Conservation (phyloP, 2,329 filamentous ascomycete species). For the Trichoderma citrinoviride region DNA sequence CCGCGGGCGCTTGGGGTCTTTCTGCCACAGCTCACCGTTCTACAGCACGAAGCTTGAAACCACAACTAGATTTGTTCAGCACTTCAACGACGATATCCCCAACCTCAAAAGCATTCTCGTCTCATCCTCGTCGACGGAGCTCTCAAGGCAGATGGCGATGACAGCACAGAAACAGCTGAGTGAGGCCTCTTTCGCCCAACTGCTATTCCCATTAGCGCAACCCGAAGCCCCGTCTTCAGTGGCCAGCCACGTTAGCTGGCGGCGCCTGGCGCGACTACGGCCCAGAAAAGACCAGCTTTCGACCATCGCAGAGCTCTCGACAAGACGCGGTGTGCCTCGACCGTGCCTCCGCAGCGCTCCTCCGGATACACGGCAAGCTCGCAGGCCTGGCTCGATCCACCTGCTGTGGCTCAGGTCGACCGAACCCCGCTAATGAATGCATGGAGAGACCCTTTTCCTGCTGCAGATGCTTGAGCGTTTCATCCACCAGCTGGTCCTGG, state of each 20-base stretch:
- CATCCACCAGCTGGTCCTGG: slow-evolving; percentile 14
- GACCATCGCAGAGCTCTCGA: neutral
- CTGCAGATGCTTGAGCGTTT: slow-evolving; percentile 14
- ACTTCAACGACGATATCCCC: neutral
- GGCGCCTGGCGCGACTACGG: neutral
- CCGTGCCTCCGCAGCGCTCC: slow-evolving; percentile 1
- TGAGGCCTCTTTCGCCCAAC: neutral
- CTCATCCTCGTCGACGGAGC: neutral
- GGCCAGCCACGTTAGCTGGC: neutral
- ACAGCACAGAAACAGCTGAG: neutral
- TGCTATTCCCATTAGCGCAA: neutral
- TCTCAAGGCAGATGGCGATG: neutral
- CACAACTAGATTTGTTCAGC: neutral
- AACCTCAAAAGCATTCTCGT: neutral
- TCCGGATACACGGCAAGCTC: slow-evolving; percentile 18
- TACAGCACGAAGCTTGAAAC: neutral
- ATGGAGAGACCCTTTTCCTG: slow-evolving; percentile 10
- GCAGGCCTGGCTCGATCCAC: slow-evolving; percentile 11
- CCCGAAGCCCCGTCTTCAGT: neutral
- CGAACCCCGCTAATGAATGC: slow-evolving; percentile 11
- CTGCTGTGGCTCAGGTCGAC: slow-evolving; percentile 2
- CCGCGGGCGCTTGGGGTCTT: neutral
- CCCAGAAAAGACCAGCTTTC: neutral
- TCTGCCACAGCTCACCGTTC: no score
- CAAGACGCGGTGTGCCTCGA: slow-evolving; percentile 2